Percentiles rank a stretch among this genome's conserved stretches.
These are phyloP conservation scores for Alternaria sp. DNA, from an alignment of 2,329 filamentous ascomycete species.

Conservation along the genomic window DNA sequence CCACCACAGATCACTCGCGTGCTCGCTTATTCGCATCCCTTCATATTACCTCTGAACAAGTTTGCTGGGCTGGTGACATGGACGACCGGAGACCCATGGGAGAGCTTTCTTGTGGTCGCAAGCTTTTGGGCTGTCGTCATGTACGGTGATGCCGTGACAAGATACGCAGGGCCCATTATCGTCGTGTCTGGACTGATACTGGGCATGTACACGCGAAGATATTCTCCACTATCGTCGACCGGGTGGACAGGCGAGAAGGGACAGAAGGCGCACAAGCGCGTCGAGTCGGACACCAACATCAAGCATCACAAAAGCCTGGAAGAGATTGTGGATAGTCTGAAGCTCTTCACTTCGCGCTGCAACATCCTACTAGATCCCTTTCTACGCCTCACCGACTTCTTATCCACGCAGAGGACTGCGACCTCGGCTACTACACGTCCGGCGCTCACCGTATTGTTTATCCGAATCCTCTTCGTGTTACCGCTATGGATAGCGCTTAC, in stretches of 20 bases:
- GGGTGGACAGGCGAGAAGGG: constrained; percentile 72
- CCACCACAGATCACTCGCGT: constrained; percentile 94
- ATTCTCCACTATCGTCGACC: constrained; percentile 87
- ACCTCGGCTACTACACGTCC: constrained; percentile 91
- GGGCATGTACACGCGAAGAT: constrained; percentile 90
- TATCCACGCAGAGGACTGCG: constrained; percentile 87
- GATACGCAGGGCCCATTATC: constrained; percentile 81
- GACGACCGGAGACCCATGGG: constrained; percentile 93
- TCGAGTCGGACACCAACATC: constrained; percentile 65
- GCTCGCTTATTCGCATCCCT: constrained; percentile 93
- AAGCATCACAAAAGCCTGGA: constrained; percentile 93
- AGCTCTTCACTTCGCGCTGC: constrained; percentile 87
- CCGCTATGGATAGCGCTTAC: constrained; percentile 87
- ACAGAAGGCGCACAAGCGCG: constrained; percentile 60
- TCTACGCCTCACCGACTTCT: constrained; percentile 86
- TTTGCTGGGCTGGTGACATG: constrained; percentile 86
- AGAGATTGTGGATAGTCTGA: constrained; percentile 93
- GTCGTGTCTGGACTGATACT: constrained; percentile 80
- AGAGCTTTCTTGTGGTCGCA: constrained; percentile 89
- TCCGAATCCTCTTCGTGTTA: constrained; percentile 85
- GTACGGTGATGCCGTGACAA: constrained; percentile 84
- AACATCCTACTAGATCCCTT: constrained; percentile 92
- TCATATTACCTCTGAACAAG: constrained; percentile 86
- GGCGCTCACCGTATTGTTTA: constrained; percentile 85
- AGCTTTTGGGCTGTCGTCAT: constrained; percentile 85